A percentile compares a stretch with the other conserved stretches of the same genome.
These are phyloP conservation scores for Penicillium samsonianum DNA, from an alignment of 495 filamentous ascomycete species.

Conservation along the genomic window DNA sequence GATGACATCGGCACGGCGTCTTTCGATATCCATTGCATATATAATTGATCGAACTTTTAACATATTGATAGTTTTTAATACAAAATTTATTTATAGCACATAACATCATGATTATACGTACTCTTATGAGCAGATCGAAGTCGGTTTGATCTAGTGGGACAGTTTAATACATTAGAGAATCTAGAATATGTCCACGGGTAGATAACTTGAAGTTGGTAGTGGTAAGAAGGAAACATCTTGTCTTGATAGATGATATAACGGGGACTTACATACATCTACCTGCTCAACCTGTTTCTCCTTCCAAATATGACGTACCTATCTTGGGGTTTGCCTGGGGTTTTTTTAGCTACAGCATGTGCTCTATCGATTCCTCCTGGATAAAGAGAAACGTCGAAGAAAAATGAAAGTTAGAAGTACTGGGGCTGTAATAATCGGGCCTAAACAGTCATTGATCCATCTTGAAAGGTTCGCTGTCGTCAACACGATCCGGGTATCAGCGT, in stretches of 20 bases:
- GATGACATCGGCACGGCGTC: constrained; percentile 5
- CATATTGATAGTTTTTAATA: constrained; percentile 2
- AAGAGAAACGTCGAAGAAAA: too few species aligned
- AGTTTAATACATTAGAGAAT: background rate
- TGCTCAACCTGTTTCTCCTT: background rate
- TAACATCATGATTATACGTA: background rate
- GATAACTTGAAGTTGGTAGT: too few species aligned
- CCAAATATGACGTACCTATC: too few species aligned
- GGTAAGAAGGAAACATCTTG: too few species aligned
- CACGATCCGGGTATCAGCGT: background rate
- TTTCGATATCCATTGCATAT: constrained; percentile 22
- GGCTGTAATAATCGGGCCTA: background rate
- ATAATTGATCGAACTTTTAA: background rate
- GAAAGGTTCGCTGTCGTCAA: background rate
- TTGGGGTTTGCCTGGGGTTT: too few species aligned
- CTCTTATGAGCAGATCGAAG: background rate
- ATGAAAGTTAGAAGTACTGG: too few species aligned
- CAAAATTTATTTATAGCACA: background rate
- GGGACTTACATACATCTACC: too few species aligned
- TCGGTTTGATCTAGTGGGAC: background rate
- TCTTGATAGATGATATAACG: too few species aligned
- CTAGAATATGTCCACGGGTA: too few species aligned
- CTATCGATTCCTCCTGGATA: too few species aligned
- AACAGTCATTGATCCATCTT: background rate
- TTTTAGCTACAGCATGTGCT: too few species aligned